Evolutionary conservation across 768 basidiomycete species (phyloP), one percentile per base, ranked within the genome.

Genomic region (Suillus tomentosus): DNA sequence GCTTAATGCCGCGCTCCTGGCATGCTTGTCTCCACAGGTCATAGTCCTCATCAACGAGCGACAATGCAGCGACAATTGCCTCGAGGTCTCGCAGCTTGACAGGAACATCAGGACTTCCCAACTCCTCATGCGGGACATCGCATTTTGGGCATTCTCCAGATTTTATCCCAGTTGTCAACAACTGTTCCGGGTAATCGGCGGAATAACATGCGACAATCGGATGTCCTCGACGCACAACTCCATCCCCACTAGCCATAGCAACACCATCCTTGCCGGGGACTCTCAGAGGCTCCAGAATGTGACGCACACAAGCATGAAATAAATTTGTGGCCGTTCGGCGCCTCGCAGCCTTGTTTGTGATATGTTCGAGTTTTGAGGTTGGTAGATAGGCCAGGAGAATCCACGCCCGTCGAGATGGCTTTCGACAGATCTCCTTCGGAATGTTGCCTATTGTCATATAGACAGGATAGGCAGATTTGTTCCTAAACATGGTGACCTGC

Each of bases 391-490:
- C 63, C 7, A 68, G 45, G 4, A 68, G 58, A 17, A 68, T 56
- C 17, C 61, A 50, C 1, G 56, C 63, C 39, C 31, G 22, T n/a
- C 63, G 42, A 24, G 58, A 78, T 1, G 80, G 43, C 43, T 45
- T 45, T 45, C 19, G 7, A 45, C 7, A 7, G 2, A 45, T 74
- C 9, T 77, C 68, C 62, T 83, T 83, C 0, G 75, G 73, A 6
- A 84, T 71, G 62, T 81, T 81, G 0, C 80, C 81, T 45, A 69
- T 65, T 15, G 67, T 72, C 59, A 72, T 60, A 42, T 72, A 72
- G 7, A 70, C 45, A 8, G 71, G 66, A 48, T 69, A 72, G 31
- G 70, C 69, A 7, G 51, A 37, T 47, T 69, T 69, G 47, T 67
- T 69, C 1, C 64, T 34, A 31, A 69, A 76, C 22, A 73, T 17